These are phyloP conservation scores for Ogataea neopini DNA, from an alignment of 805 yeast genomes.

Conservation along the genomic window DNA sequence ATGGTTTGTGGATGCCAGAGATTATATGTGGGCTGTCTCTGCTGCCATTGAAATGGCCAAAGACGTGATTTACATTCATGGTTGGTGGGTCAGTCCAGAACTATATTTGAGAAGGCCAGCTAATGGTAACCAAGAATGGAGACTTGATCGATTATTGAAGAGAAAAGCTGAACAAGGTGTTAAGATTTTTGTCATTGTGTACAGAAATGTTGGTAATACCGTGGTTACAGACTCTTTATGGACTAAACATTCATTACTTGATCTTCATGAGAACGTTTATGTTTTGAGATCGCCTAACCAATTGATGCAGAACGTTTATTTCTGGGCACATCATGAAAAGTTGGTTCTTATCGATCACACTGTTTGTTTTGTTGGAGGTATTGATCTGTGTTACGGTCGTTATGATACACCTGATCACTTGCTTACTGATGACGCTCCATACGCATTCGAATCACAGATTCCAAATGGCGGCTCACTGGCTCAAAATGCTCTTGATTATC, in stretches of 20 bases:
- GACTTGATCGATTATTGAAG: constrained; percentile 84
- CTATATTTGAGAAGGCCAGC: constrained; percentile 91
- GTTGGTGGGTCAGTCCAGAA: constrained; percentile 99
- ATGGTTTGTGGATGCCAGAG: constrained; percentile 93
- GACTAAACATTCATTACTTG: constrained; percentile 90
- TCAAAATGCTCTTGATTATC: constrained; percentile 39
- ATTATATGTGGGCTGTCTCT: constrained; percentile 94
- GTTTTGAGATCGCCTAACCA: constrained; percentile 96
- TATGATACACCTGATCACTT: constrained; percentile 97
- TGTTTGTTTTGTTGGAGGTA: constrained; percentile 90
- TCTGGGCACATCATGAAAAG: constrained; percentile 99
- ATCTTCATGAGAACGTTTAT: constrained; percentile 81
- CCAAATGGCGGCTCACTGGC: constrained; percentile 20
- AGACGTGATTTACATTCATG: constrained; percentile 92
- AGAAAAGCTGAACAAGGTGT: constrained; percentile 94
- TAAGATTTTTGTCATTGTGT: constrained; percentile 86
- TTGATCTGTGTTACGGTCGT: constrained; percentile 93
- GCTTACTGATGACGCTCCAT: constrained; percentile 64
- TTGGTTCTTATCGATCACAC: constrained; percentile 83
- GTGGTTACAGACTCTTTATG: constrained; percentile 93
- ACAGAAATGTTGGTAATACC: constrained; percentile 90
- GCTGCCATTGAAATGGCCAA: constrained; percentile 91
- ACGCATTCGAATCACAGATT: constrained; percentile 33
- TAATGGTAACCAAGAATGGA: constrained; percentile 90
- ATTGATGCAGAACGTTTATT: constrained; percentile 84